These are phyloP conservation scores for Colletotrichum tamarilloi DNA, from an alignment of 2,329 filamentous ascomycete species.

Conservation along the genomic window DNA sequence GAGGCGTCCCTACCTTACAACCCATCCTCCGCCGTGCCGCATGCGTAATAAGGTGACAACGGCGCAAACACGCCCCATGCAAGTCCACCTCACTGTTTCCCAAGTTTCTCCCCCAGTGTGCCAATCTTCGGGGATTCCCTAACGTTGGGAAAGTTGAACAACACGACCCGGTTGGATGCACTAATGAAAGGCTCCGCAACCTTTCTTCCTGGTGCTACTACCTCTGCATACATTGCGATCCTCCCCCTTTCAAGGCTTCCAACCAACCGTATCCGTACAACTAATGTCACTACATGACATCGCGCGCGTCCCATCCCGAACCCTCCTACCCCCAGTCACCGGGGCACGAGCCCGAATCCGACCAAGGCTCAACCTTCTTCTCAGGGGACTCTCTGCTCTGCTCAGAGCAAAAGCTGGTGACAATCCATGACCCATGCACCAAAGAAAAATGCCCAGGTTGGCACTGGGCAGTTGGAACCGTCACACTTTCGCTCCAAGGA, in stretches of 20 bases:
- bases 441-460: not conserved
- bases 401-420: not conserved
- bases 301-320: not conserved
- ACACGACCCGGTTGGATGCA: not conserved
- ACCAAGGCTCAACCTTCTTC: slow-evolving; percentile 3
- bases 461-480: not conserved
- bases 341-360: slow-evolving; percentile 5
- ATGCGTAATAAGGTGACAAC: slow-evolving; percentile 27
- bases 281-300: slow-evolving; percentile 4
- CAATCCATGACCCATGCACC: not conserved
- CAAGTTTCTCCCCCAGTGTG: not conserved
- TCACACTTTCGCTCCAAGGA: not conserved
- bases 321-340: not conserved
- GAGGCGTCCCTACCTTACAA: slow-evolving; percentile 20
- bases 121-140: not conserved
- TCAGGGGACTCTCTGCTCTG: not conserved
- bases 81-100: not conserved
- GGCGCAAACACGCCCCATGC: not conserved
- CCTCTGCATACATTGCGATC: not conserved
- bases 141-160: not conserved
- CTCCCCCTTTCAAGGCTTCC: not conserved
- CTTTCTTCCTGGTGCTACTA: not conserved
- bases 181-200: not conserved
- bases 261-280: not conserved
- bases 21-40: not conserved